Base-by-base conservation (phyloP, 441 rosid genomes). In the Adansonia grandidieri region DNA sequence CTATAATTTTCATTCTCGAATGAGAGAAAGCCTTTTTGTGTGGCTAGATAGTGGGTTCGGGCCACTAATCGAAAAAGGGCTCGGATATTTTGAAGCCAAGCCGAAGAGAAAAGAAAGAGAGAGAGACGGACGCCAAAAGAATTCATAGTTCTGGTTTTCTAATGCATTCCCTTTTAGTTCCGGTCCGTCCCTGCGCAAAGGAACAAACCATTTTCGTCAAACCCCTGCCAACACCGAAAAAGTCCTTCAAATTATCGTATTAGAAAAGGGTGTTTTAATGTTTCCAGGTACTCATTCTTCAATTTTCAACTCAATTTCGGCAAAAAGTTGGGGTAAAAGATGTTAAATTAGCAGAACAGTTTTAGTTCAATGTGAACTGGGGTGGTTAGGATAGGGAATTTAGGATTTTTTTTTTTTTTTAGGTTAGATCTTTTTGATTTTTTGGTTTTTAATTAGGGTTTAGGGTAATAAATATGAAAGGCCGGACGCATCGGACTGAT, bases 401-500 rank as follows among this genome's bases (percentile, higher is more conserved):
- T 7, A 50, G 14, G 54, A 50, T 9, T 50, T 61, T 71, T 42
- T 73, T 71, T 42, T 73, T 37, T 37, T 37, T 37, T 4, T 37
- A 58, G 76, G 56, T 60, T 73, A 60, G 67, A 19, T 58, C 14
- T 58, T 73, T 60, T 58, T 3, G 11, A 19, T 58, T 13, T 0
- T 42, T 58, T 19, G 54, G 19, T 65, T 42, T n/a, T 50, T 66
- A 66, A 17, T 51, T 51, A 51, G 63, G 63, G 72, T 64, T 66
- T 76, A 63, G 51, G 73, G 53, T 58, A 60, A 48, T 66, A 58
- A 78, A 7, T 50, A 92, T 89, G 97, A 89, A 88, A 78, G 91
- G 91, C 32, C 79, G 91, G 71, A 85, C 93, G 45, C 95, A 89
- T 82, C 91, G 88, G 75, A 81, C 87, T 42, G 94, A 90, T 56